Base-by-base conservation (phyloP, 495 filamentous ascomycete genomes). In the Cryomyces antarcticus region DNA sequence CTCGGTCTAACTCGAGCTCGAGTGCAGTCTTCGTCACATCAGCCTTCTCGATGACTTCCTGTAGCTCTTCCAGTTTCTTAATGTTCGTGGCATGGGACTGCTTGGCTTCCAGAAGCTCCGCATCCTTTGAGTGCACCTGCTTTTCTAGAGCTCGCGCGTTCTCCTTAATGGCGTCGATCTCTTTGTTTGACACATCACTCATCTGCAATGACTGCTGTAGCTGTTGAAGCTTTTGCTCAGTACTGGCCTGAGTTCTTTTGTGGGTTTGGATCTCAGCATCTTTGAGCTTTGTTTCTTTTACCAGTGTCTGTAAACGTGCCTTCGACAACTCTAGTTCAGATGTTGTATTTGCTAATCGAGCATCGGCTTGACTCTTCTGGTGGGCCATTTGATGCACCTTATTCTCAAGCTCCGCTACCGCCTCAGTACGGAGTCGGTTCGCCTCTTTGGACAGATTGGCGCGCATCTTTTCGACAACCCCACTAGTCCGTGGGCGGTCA, bases 301-400 rank as follows among this genome's bases (percentile, higher is more conserved):
- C 28, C 5, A 43, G 31, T 7, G 30, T 2, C 12, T 6, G 30
- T 29, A 43, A 13, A 11, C 28, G 10, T 29, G 24, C 17, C 17
- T 33, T 38, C 7, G 24, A 4, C 28, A 37, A 33, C 13, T 42
- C 37, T n/a, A 48, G 31, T 30, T 41, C 33, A 7, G 45, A 30
- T 28, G 31, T 36, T 10, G 31, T 13, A 6, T 49, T 37, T 30
- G 39, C 30, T 5, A 49, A 29, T n/a, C 46, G 13, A 31, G 42
- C 40, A 3, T 41, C 39, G 30, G 47, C 10, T 7, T 31, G 13
- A 10, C 2, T 12, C 28, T 43, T 46, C 40, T 47, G 27, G 4
- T 41, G 38, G 1, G 28, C 29, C 10, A 38, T 13, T 24, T 41
- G 29, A 3, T 43, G 33, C 6, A 46, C n/a, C 30, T 47, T 43